Evolutionary conservation across 2,329 filamentous ascomycete species (phyloP), one percentile per base, ranked within the genome.

Genomic region (Aspergillus fijiensis): DNA sequence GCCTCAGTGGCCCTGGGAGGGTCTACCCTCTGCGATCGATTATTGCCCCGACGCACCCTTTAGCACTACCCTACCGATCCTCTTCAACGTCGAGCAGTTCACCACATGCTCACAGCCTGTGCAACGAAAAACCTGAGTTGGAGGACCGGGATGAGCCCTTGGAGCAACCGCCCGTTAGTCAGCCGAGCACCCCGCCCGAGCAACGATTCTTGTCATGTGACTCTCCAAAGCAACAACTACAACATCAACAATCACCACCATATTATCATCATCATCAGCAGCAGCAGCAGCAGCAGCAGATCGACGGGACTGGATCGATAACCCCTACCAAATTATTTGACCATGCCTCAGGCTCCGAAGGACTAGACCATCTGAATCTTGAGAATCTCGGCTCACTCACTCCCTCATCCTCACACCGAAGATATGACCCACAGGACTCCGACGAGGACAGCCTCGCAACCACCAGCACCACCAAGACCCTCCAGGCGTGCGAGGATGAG

Each of bases 401-500:
- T 63, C 62, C 21, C 73, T 1, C 69, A 76, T 1, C 74, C 73
- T n/a, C 72, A 70, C 3, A 77, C 90, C 29, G 72, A 92, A 1
- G 91, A 90, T 1, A 82, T 87, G 29, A 87, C 91, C 2, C 96
- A 96, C 76, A 89, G 88, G 66, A 91, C 96, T 70, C 81, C 90
- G 4, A 79, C 89, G 87, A 90, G 2, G 89, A 87, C 16, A 92
- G 92, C 0, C 91, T 96, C 76, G 87, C 89, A 27, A 85, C 96
- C 31, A 90, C 96, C 5, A 84, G 89, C 58, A 87, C 91, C 57
- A 88, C 87, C 2, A 83, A 86, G 1, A 85, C 83, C 0, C 77
- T 95, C 49, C 90, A 96, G 71, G 84, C 87, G 56, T 96, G 92
- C 70, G 92, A 96, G 74, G 92, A 96, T 69, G 92, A 96, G 69